Percentiles rank a stretch among this genome's conserved stretches.
Evolutionary conservation across 169 alveolate genomes (phyloP).

Genomic region (Plasmodium yoelii): DNA sequence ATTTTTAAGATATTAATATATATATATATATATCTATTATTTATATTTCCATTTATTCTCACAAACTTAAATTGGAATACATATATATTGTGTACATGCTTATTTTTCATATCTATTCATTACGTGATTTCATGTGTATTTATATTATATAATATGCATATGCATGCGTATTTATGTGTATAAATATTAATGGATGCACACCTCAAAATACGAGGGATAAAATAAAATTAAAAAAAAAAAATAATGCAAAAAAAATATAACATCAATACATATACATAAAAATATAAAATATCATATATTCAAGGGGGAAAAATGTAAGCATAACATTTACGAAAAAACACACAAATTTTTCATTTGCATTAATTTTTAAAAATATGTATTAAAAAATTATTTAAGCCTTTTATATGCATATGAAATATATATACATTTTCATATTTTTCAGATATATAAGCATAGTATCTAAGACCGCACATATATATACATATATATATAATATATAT

Average conservation of each 20-base stretch:
- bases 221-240: conserved; percentile 47
- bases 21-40: too few species aligned
- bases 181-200: conserved; percentile 12
- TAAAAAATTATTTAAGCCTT: conserved; percentile 4
- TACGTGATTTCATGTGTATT: not conserved
- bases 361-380: conserved; percentile 16
- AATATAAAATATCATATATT: too few species aligned
- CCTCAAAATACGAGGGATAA: conserved; percentile 14
- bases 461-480: conserved; percentile 8
- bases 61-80: too few species aligned
- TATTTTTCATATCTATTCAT: not conserved
- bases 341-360: not conserved
- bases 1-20: too few species aligned
- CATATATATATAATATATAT: not conserved
- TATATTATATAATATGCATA: not conserved
- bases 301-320: too few species aligned
- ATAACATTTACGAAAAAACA: too few species aligned
- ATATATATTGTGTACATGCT: conserved; percentile 3
- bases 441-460: not conserved
- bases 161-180: conserved; percentile 22
- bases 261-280: too few species aligned
- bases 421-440: conserved; percentile 5
- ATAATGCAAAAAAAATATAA: conserved; percentile 10
- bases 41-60: too few species aligned
- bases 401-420: conserved; percentile 9